Base-by-base conservation (phyloP, 108 stramenopile species). In the Nitzschia palea region DNA sequence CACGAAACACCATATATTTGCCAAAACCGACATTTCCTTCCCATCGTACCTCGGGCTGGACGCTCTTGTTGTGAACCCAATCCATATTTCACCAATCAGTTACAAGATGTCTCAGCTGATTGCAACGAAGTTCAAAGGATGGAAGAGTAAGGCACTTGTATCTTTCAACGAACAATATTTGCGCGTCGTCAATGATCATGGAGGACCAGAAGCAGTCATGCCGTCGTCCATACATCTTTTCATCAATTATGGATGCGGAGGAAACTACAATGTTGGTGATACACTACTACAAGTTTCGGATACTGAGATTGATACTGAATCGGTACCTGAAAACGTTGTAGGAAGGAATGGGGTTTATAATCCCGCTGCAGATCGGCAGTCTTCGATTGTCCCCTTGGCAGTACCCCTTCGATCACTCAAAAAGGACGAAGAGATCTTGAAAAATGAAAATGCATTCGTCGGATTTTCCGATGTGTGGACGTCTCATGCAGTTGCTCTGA, bases 1-100 rank as follows among this genome's bases (percentile, higher is more conserved):
- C 34, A 73, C 72, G 28, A 81, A 80, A 1, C 68, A 48, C 20
- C 73, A 73, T 6, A 53, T 80, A 0, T 80, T 71, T 51, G 42
- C 65, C 25, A 62, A 65, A 31, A 40, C 55, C 10, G 68, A 67
- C 34, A 66, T 75, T 45, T 73, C 79, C 0, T 27, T 20, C 8
- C 29, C 36, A 1, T 42, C 62, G 15, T 80, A 80, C 30, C 22
- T 80, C 37, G 72, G 47, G 25, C 18, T 75, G 0, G 81, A 84
- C 8, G 37, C 8, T 10, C 8, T 40, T 14, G 8, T 40, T 14
- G 8, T 14, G 37, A 40, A 8, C 8, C 37, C 37, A 40, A 40
- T 40, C 14, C 14, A 40, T 14, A 10, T 40, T 40, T 14, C 37
- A 40, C 37, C 37, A 40, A 10, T 14, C 8, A 40, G 37, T 14